Conservation (phyloP, 164 flowering plant species). For the Umbilicus rupestris region DNA sequence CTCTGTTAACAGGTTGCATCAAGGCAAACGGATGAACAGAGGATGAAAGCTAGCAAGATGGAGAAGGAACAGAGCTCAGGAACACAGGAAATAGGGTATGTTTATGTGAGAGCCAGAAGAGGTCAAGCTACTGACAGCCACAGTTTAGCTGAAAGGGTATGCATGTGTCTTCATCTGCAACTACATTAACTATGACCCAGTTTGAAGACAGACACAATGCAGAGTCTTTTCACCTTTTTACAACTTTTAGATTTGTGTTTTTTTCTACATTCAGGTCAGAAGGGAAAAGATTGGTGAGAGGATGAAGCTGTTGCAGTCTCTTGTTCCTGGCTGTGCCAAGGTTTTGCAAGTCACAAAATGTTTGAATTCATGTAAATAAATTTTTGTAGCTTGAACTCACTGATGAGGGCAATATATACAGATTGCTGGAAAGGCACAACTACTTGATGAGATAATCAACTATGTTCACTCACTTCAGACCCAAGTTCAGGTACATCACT, state of each 20-base stretch:
- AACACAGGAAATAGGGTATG: conserved; percentile 11
- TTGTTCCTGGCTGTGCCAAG: conserved; percentile 47
- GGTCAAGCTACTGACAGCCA: conserved; percentile 53
- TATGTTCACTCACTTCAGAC: conserved; percentile 38
- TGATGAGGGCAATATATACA: neutral
- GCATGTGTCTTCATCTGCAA: neutral
- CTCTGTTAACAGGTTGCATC: neutral
- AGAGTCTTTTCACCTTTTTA: neutral
- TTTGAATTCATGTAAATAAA: too few species aligned
- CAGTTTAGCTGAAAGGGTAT: conserved; percentile 47
- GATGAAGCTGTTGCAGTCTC: conserved; percentile 43
- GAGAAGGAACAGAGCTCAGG: neutral
- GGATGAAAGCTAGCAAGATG: neutral
- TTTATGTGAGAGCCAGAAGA: conserved; percentile 40
- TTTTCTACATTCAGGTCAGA: conserved; percentile 23
- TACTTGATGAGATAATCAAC: conserved; percentile 39
- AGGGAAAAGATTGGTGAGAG: conserved; percentile 44
- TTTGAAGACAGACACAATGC: neutral
- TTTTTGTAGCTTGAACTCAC: neutral
- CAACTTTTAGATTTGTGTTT: neutral
- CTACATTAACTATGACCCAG: neutral
- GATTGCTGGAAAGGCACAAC: conserved; percentile 35
- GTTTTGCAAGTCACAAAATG: conserved; percentile 31
- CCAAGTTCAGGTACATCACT: conserved; percentile 27
- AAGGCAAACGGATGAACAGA: neutral